Conservation (phyloP, 169 alveolate genomes). For the Eimeria tenella region DNA sequence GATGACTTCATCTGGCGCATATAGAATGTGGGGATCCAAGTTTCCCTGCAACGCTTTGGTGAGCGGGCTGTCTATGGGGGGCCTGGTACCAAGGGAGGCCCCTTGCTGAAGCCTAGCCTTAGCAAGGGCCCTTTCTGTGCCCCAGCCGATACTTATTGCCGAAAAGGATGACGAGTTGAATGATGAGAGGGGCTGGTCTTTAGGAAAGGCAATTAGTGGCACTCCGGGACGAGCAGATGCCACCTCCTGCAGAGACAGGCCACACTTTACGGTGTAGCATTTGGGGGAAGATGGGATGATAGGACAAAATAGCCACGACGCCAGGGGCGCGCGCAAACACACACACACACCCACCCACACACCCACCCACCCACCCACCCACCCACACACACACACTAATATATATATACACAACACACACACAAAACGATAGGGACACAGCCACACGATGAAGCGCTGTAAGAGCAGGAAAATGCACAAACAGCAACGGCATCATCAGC, state of each 20-base stretch:
- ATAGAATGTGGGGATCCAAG: constrained; percentile 77
- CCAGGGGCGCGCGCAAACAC: no score
- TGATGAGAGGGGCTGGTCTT: constrained; percentile 62
- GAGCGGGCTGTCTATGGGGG: not conserved
- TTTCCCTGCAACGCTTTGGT: constrained; percentile 75
- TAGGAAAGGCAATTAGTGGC: constrained; percentile 79
- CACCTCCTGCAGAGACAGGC: constrained; percentile 59
- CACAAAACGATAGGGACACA: not conserved
- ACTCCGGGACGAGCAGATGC: constrained; percentile 73
- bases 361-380: no score
- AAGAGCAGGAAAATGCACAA: not conserved
- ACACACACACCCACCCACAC: no score
- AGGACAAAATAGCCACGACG: no score
- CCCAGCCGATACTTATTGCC: constrained; percentile 75
- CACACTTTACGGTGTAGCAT: not conserved
- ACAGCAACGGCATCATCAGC: not conserved
- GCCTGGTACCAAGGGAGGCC: not conserved
- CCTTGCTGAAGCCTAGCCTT: constrained; percentile 5
- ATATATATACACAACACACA: not conserved
- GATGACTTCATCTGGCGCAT: constrained; percentile 41
- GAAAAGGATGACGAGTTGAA: constrained; percentile 74
- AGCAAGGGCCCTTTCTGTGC: not conserved
- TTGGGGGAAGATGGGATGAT: no score
- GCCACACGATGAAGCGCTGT: not conserved
- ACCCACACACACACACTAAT: no score